phyloP scores from a whole-genome alignment of 202 grass and related monocot genomes.

The Setaria viridis region DNA sequence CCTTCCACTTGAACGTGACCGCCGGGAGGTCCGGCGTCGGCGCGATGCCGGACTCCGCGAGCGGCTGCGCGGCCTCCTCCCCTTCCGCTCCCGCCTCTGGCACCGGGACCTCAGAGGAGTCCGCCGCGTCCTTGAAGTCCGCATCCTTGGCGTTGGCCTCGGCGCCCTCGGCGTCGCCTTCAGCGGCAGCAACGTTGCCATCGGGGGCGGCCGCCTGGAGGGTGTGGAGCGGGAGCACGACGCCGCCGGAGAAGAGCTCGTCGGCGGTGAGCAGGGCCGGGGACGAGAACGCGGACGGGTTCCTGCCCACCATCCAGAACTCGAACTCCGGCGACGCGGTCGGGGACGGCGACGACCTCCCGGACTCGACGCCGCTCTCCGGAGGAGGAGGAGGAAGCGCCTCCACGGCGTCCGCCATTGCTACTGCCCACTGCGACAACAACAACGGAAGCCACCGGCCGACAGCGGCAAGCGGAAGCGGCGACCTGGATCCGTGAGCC shows the following conservation, averaged over 20 bases:
- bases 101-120: background rate
- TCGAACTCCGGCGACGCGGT: constrained; percentile 85
- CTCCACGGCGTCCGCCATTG: constrained; percentile 45
- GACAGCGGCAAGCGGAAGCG: background rate
- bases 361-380: constrained; percentile 32
- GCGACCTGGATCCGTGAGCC: background rate
- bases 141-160: background rate
- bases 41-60: constrained; percentile 46
- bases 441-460: background rate
- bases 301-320: constrained; percentile 89
- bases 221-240: constrained; percentile 86
- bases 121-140: background rate
- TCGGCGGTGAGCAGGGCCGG: constrained; percentile 74
- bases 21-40: constrained; percentile 56
- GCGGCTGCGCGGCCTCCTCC: constrained; percentile 10
- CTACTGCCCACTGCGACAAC: too few species aligned
- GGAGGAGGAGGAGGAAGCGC: background rate
- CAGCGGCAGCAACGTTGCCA: background rate
- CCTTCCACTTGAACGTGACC: constrained; percentile 80
- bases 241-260: constrained; percentile 94
- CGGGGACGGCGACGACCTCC: constrained; percentile 49
- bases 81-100: background rate
- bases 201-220: constrained; percentile 40
- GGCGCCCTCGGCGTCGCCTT: background rate
- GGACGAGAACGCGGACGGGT: constrained; percentile 56